Evolutionary conservation across 805 yeast species (phyloP).

Genomic region (Danielia reshetovae): DNA sequence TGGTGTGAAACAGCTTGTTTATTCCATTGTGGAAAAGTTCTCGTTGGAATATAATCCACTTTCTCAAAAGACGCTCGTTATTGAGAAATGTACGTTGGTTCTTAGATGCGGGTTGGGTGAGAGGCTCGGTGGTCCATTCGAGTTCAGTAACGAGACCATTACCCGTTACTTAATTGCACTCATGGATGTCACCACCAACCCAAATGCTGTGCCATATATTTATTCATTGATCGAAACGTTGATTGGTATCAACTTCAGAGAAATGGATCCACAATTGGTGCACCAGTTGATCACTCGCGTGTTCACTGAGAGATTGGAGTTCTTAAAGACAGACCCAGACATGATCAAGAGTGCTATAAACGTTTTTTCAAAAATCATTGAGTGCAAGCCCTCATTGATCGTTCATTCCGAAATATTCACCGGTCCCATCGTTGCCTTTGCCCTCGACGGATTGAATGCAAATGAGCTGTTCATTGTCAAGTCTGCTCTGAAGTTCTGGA

Average conservation of each 20-base stretch:
- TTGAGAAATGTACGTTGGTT: constrained; percentile 62
- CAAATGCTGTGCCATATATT: constrained; percentile 38
- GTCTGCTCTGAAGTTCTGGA: constrained; percentile 56
- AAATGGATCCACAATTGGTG: constrained; percentile 27
- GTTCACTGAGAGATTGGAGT: constrained; percentile 30
- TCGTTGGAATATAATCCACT: constrained; percentile 37
- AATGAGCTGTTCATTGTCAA: constrained; percentile 56
- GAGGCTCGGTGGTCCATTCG: constrained; percentile 61
- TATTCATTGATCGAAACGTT: constrained; percentile 45
- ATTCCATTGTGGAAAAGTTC: constrained; percentile 39
- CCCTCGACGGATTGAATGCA: constrained; percentile 37
- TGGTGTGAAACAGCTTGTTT: constrained; percentile 38
- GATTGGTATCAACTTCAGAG: constrained; percentile 33
- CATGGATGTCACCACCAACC: constrained; percentile 13
- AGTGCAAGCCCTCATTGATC: constrained; percentile 46
- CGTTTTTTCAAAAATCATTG: constrained; percentile 48
- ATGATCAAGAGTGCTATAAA: constrained; percentile 47
- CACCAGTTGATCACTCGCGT: constrained; percentile 34
- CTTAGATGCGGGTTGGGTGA: constrained; percentile 66
- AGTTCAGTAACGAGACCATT: constrained; percentile 26
- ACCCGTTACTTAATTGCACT: constrained; percentile 8
- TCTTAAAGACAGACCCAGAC: constrained; percentile 55
- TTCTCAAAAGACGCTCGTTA: constrained; percentile 43
- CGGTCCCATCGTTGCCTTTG: constrained; percentile 22
- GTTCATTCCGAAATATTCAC: constrained; percentile 28